These are phyloP conservation scores for Gossypioides kirkii DNA, from an alignment of 345 rosid genomes.

Conservation along the genomic window DNA sequence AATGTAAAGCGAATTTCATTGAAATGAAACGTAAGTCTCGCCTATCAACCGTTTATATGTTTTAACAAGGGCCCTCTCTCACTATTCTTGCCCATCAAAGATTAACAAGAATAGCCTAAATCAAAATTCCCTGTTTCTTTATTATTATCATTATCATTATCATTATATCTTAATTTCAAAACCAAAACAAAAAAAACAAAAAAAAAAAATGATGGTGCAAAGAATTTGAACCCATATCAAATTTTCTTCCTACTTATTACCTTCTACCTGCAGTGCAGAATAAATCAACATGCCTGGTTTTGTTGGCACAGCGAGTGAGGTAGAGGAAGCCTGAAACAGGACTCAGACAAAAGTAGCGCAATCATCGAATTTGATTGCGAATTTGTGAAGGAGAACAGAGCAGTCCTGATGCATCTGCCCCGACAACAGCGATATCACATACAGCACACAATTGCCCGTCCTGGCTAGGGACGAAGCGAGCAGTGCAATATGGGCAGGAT, in stretches of 20 bases:
- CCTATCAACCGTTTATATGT: background rate
- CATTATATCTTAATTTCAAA: background rate
- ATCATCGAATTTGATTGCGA: slow-evolving; percentile 37
- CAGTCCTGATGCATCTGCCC: slow-evolving; percentile 94
- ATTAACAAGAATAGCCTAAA: background rate
- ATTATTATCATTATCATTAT: background rate
- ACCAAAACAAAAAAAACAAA: background rate
- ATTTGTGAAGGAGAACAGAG: slow-evolving; percentile 76
- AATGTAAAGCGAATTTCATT: background rate
- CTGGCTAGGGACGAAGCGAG: slow-evolving; percentile 67
- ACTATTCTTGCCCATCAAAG: background rate
- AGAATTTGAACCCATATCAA: background rate
- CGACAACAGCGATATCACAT: slow-evolving; percentile 83
- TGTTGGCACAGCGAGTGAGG: background rate
- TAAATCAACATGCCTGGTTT: background rate
- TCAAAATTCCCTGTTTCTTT: background rate
- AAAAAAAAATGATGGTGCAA: background rate
- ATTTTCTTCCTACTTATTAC: background rate
- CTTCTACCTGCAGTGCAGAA: background rate
- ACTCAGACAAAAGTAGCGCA: slow-evolving; percentile 38
- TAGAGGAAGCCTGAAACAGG: background rate
- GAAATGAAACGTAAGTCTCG: background rate
- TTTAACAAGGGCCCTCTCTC: background rate
- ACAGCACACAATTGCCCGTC: slow-evolving; percentile 71
- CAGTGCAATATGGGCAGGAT: slow-evolving; percentile 78